phyloP scores from a whole-genome alignment of 1,139 yeast genomes.

The Suhomyces bokatorum region DNA sequence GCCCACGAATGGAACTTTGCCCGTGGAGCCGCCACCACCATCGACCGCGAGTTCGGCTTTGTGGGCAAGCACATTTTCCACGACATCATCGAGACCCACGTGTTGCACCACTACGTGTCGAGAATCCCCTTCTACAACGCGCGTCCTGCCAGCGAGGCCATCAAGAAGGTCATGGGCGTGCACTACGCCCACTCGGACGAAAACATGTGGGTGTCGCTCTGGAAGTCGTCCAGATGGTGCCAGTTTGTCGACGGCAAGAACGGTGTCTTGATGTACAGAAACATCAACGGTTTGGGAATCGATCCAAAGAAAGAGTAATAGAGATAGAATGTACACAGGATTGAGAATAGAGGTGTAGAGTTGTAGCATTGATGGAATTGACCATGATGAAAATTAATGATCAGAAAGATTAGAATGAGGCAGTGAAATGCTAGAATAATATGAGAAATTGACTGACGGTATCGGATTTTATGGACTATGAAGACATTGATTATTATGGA shows the following conservation, averaged over 20 bases:
- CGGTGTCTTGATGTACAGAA: conserved; percentile 79
- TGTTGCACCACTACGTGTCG: conserved; percentile 80
- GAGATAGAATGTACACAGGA: background rate
- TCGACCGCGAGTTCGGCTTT: conserved; percentile 82
- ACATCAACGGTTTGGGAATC: conserved; percentile 52
- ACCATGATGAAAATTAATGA: no score
- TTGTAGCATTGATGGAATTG: no score
- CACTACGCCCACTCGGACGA: conserved; percentile 69
- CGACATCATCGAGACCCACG: conserved; percentile 88
- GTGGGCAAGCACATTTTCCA: conserved; percentile 81
- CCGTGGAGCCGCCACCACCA: conserved; percentile 85
- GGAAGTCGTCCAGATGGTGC: conserved; percentile 72
- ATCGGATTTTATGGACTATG: no score
- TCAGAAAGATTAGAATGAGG: no score
- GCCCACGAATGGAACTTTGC: conserved; percentile 80
- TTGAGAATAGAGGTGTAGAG: background rate
- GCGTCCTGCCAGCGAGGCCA: conserved; percentile 75
- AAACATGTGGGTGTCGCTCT: conserved; percentile 71
- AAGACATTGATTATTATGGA: no score
- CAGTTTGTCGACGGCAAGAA: conserved; percentile 82
- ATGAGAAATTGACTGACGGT: no score
- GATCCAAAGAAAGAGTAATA: conserved; percentile 29
- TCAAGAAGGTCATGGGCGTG: conserved; percentile 79
- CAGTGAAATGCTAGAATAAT: no score
- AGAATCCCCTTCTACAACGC: conserved; percentile 87